Percentiles rank a stretch among this genome's conserved stretches.
phyloP scores from a whole-genome alignment of 352 stramenopile species.

The Ophiocytium majus region DNA sequence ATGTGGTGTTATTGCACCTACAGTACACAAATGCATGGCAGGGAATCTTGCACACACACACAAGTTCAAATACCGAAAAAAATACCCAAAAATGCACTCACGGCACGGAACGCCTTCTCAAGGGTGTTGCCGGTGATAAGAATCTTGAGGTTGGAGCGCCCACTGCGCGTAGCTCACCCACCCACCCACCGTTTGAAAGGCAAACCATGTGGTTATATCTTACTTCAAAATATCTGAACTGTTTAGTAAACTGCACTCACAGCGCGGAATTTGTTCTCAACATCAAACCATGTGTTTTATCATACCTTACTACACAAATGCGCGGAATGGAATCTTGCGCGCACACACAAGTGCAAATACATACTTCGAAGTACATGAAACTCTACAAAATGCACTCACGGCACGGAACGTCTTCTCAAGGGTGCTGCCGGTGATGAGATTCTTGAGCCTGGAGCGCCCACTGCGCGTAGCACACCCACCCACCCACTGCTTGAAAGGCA shows the following conservation, averaged over 20 bases:
- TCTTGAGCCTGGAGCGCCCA: conserved; percentile 62
- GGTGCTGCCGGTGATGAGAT: conserved; percentile 58
- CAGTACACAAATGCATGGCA: too few relatives aligned
- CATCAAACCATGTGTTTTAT: too few relatives aligned
- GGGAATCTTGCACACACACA: too few relatives aligned
- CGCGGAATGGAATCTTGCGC: neutral
- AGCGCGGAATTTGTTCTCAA: too few relatives aligned
- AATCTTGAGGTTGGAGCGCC: conserved; percentile 62
- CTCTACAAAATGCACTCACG: conserved; percentile 59
- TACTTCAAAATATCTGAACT: too few relatives aligned
- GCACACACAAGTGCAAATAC: too few relatives aligned
- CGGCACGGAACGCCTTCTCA: conserved; percentile 61
- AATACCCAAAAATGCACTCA: too few relatives aligned
- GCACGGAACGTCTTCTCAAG: conserved; percentile 61
- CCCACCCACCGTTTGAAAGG: neutral
- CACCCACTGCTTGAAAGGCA: neutral
- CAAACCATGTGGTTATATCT: too few relatives aligned
- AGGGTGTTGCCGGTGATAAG: conserved; percentile 58
- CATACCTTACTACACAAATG: neutral
- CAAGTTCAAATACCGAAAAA: too few relatives aligned
- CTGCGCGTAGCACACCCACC: neutral
- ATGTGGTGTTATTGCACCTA: too few relatives aligned
- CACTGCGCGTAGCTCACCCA: conserved; percentile 28
- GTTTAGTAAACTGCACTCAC: too few relatives aligned
- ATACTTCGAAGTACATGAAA: too few relatives aligned